These are phyloP conservation scores for Torulaspora maleeae DNA, from an alignment of 805 yeast species.

Conservation along the genomic window DNA sequence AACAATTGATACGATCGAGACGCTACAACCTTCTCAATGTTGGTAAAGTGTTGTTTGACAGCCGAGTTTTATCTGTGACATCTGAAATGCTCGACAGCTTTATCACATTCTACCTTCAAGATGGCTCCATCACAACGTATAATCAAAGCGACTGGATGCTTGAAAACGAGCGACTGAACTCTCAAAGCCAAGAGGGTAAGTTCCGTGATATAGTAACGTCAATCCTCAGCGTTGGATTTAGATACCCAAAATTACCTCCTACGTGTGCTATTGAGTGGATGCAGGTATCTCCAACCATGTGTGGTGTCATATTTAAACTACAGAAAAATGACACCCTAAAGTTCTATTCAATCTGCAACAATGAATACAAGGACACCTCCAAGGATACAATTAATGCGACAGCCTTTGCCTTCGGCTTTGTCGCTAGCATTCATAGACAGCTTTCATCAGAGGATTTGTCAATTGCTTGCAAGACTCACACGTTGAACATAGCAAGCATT, in stretches of 20 bases:
- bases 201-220: conserved; percentile 30
- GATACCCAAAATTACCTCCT: conserved; percentile 24
- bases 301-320: conserved; percentile 29
- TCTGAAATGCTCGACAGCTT: conserved; percentile 30
- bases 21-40: conserved; percentile 18
- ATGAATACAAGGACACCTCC: conserved; percentile 13
- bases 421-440: conserved; percentile 34
- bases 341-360: conserved; percentile 20
- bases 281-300: conserved; percentile 33
- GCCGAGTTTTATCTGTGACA: conserved; percentile 20
- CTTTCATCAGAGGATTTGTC: conserved; percentile 35
- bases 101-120: conserved; percentile 24
- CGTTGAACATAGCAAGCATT: conserved; percentile 19
- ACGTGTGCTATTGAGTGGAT: conserved; percentile 29
- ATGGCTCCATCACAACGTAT: conserved; percentile 24
- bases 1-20: conserved; percentile 17
- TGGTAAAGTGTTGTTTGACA: conserved; percentile 16
- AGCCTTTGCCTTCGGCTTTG: conserved; percentile 36
- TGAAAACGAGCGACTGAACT: conserved; percentile 24
- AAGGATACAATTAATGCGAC: conserved; percentile 29
- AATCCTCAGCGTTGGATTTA: conserved; percentile 30
- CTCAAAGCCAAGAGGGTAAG: conserved; percentile 23
- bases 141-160: conserved; percentile 28
- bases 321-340: conserved; percentile 16
- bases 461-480: conserved; percentile 33